Evolutionary conservation across 805 yeast genomes (phyloP).

Genomic region (Wickerhamiella kurtzmanii): DNA sequence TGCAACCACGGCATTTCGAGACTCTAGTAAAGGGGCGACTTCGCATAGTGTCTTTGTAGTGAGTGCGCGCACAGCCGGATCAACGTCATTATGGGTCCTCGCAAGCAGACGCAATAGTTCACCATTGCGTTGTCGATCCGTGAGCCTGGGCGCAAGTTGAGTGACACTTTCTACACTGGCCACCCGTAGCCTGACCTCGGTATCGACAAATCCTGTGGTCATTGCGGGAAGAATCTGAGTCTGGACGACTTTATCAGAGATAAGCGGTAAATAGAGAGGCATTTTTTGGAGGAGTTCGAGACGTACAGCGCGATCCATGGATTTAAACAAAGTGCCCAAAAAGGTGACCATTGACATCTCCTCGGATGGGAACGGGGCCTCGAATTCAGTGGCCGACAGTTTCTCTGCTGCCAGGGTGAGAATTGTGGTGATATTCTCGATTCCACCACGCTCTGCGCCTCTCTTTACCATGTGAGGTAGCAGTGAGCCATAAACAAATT

Average conservation of each 20-base stretch:
- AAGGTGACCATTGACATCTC: constrained; percentile 38
- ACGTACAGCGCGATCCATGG: constrained; percentile 67
- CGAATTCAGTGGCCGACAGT: constrained; percentile 3
- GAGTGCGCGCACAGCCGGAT: constrained; percentile 63
- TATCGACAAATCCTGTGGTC: constrained; percentile 74
- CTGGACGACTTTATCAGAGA: constrained; percentile 51
- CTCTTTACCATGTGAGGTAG: constrained; percentile 50
- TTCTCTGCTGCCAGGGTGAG: constrained; percentile 2
- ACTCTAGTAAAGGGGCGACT: constrained; percentile 47
- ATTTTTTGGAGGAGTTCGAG: constrained; percentile 54
- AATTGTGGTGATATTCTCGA: constrained; percentile 16
- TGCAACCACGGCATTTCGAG: constrained; percentile 58
- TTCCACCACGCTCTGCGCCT: constrained; percentile 23
- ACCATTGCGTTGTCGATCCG: constrained; percentile 72
- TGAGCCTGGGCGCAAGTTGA: constrained; percentile 45
- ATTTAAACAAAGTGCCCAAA: constrained; percentile 46
- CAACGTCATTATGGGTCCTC: constrained; percentile 62
- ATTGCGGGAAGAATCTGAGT: constrained; percentile 54
- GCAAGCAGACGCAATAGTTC: constrained; percentile 73
- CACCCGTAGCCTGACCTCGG: constrained; percentile 67
- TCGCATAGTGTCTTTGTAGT: constrained; percentile 58
- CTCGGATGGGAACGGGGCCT: constrained; percentile 23
- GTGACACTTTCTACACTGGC: constrained; percentile 60
- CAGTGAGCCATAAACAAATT: constrained; percentile 45
- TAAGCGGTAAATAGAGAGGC: constrained; percentile 37